These are phyloP conservation scores for Candida railenensis DNA, from an alignment of 805 yeast species.

Conservation along the genomic window DNA sequence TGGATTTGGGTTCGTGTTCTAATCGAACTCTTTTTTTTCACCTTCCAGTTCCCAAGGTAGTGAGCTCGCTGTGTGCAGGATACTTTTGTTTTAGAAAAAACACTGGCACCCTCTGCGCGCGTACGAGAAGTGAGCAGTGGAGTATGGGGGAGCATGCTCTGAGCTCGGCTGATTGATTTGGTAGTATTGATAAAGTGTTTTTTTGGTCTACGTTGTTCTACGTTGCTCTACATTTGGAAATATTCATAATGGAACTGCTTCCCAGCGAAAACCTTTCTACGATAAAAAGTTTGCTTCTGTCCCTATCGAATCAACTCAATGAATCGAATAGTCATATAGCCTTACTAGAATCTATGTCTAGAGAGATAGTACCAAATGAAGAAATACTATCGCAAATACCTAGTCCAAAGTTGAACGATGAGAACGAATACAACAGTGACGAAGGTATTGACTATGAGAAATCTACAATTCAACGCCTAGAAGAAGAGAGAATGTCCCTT, in stretches of 20 bases:
- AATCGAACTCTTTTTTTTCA: neutral
- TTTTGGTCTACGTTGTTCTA: no score
- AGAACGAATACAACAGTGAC: conserved; percentile 11
- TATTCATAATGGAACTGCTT: conserved; percentile 2
- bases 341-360: conserved; percentile 16
- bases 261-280: conserved; percentile 1
- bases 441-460: neutral
- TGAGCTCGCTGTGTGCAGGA: neutral
- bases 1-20: neutral
- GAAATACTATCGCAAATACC: neutral
- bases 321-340: conserved; percentile 19
- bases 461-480: conserved; percentile 20
- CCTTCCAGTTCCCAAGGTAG: neutral
- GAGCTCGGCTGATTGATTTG: no score
- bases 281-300: conserved; percentile 15
- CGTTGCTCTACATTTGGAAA: no score
- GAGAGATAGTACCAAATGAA: conserved; percentile 16
- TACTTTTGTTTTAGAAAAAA: no score
- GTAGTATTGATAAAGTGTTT: no score
- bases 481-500: conserved; percentile 26
- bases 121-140: no score
- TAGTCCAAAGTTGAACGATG: neutral
- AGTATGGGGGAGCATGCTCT: no score
- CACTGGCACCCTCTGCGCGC: no score
- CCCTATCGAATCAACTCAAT: conserved; percentile 16